Evolutionary conservation across 768 basidiomycete genomes (phyloP), one percentile per base, ranked within the genome.

Genomic region (Lepiota subincarnata): DNA sequence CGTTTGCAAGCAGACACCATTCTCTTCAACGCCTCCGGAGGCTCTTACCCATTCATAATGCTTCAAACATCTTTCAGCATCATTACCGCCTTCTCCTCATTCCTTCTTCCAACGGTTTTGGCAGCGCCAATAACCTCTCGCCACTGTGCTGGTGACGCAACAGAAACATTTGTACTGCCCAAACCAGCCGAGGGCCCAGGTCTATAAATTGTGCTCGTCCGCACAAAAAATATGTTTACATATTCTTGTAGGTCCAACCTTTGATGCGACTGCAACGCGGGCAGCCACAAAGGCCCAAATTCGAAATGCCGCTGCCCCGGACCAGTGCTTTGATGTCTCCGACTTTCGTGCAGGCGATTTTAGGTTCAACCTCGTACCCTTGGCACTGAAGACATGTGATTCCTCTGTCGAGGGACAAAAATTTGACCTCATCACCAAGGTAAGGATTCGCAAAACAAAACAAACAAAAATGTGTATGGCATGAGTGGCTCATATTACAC

Each of bases 351-450:
- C 64, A 50, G 66, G 64, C 16, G 66, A 67, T 43, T 64, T 63
- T 42, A 57, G 65, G 28, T 66, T 66, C 55, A 69, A 70, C 59
- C 63, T 70, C 39, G 65, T 70, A 38, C 66, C 65, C 41, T 38
- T 68, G 16, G 55, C 62, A 3, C 19, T 66, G 36, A 62, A 64
- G 56, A 50, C 52, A 14, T 69, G 69, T 50, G 63, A 68, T 39
- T 31, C 60, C 4, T 49, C 51, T 8, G 55, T 62, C 4, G 66
- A 61, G 6, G 67, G 63, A 4, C 69, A 70, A 50, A 65, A 66
- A 53, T 70, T 66, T 38, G 69, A 70, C 52, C 59, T 70, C 19
- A 61, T 70, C 44, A 67, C 67, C 11, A 60, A 62, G 57, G 64
- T 62, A 46, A 3, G 13, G 55, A n/a, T 37, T 28, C 10, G 19